A percentile compares a stretch with the other conserved stretches of the same genome.
These are phyloP conservation scores for Claviceps pazoutovae DNA, from an alignment of 2,329 filamentous ascomycete genomes.

Conservation along the genomic window DNA sequence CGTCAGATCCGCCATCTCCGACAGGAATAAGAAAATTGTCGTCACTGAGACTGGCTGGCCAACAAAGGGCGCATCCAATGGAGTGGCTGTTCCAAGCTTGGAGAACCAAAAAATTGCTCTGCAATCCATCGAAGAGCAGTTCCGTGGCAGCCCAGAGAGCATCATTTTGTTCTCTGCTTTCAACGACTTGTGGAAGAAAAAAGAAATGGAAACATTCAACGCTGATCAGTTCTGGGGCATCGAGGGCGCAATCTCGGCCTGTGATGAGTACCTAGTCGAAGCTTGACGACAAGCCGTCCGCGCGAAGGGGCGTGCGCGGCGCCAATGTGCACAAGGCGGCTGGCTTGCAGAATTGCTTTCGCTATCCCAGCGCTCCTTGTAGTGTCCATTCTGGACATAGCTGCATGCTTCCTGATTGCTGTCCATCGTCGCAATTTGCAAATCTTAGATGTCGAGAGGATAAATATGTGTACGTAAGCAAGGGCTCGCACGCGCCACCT, in stretches of 20 bases:
- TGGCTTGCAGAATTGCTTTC: neutral
- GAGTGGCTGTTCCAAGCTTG: constrained; percentile 51
- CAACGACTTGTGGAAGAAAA: constrained; percentile 67
- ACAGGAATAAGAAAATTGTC: constrained; percentile 57
- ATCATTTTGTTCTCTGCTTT: constrained; percentile 67
- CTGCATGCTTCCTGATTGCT: neutral
- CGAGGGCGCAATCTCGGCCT: constrained; percentile 15
- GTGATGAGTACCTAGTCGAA: constrained; percentile 3
- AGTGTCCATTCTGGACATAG: neutral
- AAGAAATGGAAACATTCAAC: constrained; percentile 46
- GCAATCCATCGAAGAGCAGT: constrained; percentile 45
- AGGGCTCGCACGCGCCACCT: neutral
- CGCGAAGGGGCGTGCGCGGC: too few relatives aligned
- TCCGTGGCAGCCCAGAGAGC: constrained; percentile 33
- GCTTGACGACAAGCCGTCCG: neutral
- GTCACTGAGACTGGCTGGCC: constrained; percentile 84
- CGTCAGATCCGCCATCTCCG: constrained; percentile 27
- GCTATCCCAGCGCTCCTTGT: neutral
- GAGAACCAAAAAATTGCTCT: constrained; percentile 55
- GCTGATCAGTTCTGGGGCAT: constrained; percentile 72
- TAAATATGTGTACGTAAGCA: neutral
- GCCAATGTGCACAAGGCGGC: too few relatives aligned
- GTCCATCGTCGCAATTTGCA: neutral
- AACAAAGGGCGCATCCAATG: constrained; percentile 50
- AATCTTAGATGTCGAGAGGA: neutral